Evolutionary conservation across 768 basidiomycete species (phyloP).

Genomic region (Cystobasidiopsis lactophilus): DNA sequence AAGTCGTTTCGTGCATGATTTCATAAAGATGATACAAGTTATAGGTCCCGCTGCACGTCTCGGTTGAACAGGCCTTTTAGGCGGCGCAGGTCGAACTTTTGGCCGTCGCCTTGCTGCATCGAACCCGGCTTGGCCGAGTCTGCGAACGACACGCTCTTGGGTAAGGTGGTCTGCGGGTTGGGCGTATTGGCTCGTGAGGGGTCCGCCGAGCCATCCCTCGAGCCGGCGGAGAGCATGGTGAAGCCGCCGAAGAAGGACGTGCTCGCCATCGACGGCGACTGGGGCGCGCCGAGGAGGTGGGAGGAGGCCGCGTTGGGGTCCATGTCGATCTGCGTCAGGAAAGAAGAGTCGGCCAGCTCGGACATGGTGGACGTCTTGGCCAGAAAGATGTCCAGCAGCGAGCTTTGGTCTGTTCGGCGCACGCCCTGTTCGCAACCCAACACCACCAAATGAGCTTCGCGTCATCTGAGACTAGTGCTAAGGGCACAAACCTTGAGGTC

Average conservation of each 20-base stretch:
- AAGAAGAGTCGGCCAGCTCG: conserved; percentile 71
- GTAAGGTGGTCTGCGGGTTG: too few relatives aligned
- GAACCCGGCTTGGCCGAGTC: too few relatives aligned
- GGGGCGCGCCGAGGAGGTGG: not conserved
- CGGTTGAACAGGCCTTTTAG: too few relatives aligned
- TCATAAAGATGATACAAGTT: too few relatives aligned
- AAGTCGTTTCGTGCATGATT: too few relatives aligned
- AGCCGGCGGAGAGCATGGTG: not conserved
- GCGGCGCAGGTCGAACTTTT: too few relatives aligned
- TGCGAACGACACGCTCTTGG: not conserved
- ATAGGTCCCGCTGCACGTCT: too few relatives aligned
- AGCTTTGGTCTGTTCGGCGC: conserved; percentile 61
- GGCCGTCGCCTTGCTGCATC: too few relatives aligned
- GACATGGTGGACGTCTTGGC: conserved; percentile 78
- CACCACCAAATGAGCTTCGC: not conserved
- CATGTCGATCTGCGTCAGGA: conserved; percentile 88
- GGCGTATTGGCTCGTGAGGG: too few relatives aligned
- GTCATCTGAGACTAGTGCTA: not conserved
- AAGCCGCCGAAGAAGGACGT: not conserved
- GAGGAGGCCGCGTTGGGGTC: conserved; percentile 27
- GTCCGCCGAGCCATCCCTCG: too few relatives aligned
- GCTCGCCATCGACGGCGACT: not conserved
- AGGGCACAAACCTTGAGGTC: conserved; percentile 17
- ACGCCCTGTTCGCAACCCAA: conserved; percentile 51
- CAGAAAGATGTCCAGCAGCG: conserved; percentile 72